Conservation (phyloP, 352 stramenopile genomes). For the Phytopythium vexans region DNA sequence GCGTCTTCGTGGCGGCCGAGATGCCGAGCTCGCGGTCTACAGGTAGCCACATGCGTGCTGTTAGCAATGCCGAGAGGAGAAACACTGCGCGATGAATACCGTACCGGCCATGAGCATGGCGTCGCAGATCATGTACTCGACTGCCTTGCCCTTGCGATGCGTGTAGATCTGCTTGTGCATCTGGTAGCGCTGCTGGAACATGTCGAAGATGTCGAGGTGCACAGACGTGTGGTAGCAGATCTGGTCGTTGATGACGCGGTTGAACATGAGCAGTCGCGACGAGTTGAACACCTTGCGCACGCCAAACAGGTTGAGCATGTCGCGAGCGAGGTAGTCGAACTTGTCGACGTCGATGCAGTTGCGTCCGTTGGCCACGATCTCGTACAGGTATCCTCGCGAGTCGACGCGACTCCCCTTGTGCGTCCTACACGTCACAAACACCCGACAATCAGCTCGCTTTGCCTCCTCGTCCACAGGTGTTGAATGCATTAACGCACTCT, state of each 20-base stretch:
- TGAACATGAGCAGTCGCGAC: slow-evolving; percentile 75
- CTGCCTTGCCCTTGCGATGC: slow-evolving; percentile 84
- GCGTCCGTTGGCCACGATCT: slow-evolving; percentile 89
- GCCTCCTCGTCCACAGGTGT: not conserved
- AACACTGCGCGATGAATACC: not conserved
- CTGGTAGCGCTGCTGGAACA: slow-evolving; percentile 88
- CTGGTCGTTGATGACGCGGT: slow-evolving; percentile 81
- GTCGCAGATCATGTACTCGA: slow-evolving; percentile 91
- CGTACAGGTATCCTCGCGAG: slow-evolving; percentile 78
- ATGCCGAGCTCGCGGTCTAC: slow-evolving; percentile 71
- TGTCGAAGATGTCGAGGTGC: slow-evolving; percentile 85
- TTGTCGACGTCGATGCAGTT: slow-evolving; percentile 93
- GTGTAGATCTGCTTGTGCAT: slow-evolving; percentile 91
- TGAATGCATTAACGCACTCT: slow-evolving; percentile 26
- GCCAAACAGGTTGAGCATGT: slow-evolving; percentile 86
- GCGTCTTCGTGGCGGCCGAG: slow-evolving; percentile 53
- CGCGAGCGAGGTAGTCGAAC: slow-evolving; percentile 88
- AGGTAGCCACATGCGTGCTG: not conserved
- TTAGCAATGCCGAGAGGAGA: not conserved
- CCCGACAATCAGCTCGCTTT: not conserved
- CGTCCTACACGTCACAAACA: slow-evolving; percentile 20
- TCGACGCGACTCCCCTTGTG: slow-evolving; percentile 50
- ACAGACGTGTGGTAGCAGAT: slow-evolving; percentile 90
- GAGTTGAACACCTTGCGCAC: slow-evolving; percentile 79
- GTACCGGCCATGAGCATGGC: slow-evolving; percentile 67